Evolutionary conservation across 345 rosid species (phyloP).

Genomic region (Hibiscus trionum): DNA sequence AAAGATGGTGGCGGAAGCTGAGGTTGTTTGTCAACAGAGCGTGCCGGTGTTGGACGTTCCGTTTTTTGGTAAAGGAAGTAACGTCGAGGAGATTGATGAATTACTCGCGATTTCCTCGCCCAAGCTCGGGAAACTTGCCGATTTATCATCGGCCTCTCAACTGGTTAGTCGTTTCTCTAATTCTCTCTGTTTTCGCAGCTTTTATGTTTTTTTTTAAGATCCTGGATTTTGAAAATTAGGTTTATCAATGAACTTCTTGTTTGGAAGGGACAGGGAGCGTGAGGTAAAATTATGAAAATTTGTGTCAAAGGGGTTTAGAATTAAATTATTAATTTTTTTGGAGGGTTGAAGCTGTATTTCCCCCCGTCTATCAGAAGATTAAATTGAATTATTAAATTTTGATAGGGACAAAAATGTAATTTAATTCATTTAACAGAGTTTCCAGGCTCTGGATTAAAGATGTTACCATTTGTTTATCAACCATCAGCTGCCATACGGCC

Average conservation of each 20-base stretch:
- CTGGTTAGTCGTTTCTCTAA: constrained; percentile 26
- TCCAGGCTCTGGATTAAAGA: background rate
- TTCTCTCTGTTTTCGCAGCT: background rate
- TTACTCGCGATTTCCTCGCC: constrained; percentile 25
- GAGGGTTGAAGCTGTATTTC: too few relatives aligned
- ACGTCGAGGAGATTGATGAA: constrained; percentile 27
- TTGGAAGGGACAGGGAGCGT: too few relatives aligned
- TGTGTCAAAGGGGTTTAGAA: too few relatives aligned
- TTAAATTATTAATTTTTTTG: too few relatives aligned
- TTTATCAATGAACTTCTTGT: background rate
- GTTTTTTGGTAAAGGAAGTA: constrained; percentile 24
- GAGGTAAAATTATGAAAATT: too few relatives aligned
- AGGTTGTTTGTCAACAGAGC: constrained; percentile 44
- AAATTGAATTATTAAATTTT: too few relatives aligned
- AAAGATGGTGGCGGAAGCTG: constrained; percentile 63
- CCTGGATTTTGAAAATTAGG: constrained; percentile 1
- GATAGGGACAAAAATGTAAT: too few relatives aligned
- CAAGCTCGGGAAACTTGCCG: constrained; percentile 24
- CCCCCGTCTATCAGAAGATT: too few relatives aligned
- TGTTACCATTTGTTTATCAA: background rate
- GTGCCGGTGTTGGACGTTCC: constrained; percentile 43
- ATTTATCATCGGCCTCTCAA: constrained; percentile 30
- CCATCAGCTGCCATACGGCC: too few relatives aligned
- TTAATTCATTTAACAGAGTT: too few relatives aligned
- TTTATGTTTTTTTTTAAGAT: constrained; percentile 1